A percentile compares a stretch with the other conserved stretches of the same genome.
Evolutionary conservation across 495 filamentous ascomycete species (phyloP).

Genomic region (Pseudoneurospora amorphoporcata): DNA sequence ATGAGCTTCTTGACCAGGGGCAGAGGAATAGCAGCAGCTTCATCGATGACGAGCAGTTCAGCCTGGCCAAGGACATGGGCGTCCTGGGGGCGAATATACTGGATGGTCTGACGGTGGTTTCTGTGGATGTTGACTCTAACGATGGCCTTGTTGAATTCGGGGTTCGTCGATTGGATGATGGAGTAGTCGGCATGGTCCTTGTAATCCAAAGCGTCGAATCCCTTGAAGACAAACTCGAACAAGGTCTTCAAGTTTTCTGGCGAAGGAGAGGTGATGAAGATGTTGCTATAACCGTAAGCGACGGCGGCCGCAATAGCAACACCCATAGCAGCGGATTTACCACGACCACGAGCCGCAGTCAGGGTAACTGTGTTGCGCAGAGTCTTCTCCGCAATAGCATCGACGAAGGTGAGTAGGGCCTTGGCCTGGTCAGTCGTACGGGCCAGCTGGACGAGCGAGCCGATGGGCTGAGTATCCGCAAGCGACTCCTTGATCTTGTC

Average conservation of each 20-base stretch:
- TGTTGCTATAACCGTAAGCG: slow-evolving; percentile 95
- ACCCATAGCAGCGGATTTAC: slow-evolving; percentile 93
- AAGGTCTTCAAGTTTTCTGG: slow-evolving; percentile 97
- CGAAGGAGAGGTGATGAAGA: slow-evolving; percentile 97
- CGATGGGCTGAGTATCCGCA: slow-evolving; percentile 74
- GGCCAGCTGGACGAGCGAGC: slow-evolving; percentile 71
- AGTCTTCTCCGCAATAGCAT: slow-evolving; percentile 94
- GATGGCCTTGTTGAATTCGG: slow-evolving; percentile 98
- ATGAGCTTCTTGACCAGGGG: slow-evolving; percentile 88
- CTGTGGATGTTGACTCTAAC: slow-evolving; percentile 93
- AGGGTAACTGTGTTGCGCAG: slow-evolving; percentile 85
- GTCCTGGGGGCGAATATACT: slow-evolving; percentile 96
- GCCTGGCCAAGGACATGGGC: slow-evolving; percentile 90
- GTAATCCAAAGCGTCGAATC: slow-evolving; percentile 88
- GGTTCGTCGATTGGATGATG: slow-evolving; percentile 96
- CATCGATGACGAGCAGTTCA: slow-evolving; percentile 93
- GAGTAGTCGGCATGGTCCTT: slow-evolving; percentile 94
- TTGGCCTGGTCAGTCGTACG: slow-evolving; percentile 93
- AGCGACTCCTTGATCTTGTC: slow-evolving; percentile 80
- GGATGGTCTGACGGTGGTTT: slow-evolving; percentile 94
- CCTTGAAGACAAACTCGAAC: slow-evolving; percentile 98
- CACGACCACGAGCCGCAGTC: slow-evolving; percentile 88
- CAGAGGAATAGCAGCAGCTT: slow-evolving; percentile 92
- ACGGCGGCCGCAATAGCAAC: slow-evolving; percentile 89
- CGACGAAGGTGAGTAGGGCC: slow-evolving; percentile 86